Base-by-base conservation (phyloP, 139 green algal species). In the Nannochloris sp. region DNA sequence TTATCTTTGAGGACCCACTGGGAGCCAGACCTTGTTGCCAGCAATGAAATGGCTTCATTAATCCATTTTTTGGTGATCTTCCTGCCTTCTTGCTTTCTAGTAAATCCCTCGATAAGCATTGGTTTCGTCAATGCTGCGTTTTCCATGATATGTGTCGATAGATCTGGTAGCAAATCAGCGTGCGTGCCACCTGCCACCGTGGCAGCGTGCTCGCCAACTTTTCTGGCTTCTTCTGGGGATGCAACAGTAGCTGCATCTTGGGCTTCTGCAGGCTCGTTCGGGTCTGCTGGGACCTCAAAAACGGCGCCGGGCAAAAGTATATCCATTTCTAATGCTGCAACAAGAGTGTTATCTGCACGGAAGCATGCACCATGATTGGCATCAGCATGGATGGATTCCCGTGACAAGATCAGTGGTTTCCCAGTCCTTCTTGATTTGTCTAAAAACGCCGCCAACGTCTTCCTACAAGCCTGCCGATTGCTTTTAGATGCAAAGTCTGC, bases 31-130 rank as follows among this genome's bases (percentile, higher is more conserved):
- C 56, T 56, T 14, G 69, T 49, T 12, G 64, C 64, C 4, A 74
- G n/a, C 26, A 80, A 70, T 33, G 70, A 77, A 25, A 89, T 62
- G 55, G 63, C 68, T 29, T 63, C 73, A 5, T 65, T 65, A 31
- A 84, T 65, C 59, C 74, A 76, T 5, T 65, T 72, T 66, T 89
- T 89, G 20, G 61, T 56, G 6, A 79, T 28, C 48, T 72, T 75
- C 25, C 51, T 50, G 11, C 28, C 60, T 4, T 36, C 25, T 49
- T 83, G 56, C 12, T 67, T 60, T 13, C 73, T 65, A 4, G 78
- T 20, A 66, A 86, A 88, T 8, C 43, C 61, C 1, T 73, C 73
- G 5, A 76, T 46, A 14, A 48, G 36, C 28, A 46, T 30, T 33
- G 14, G 16, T 25, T 20, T 17, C 23, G 53, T 46, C 17, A 14